Evolutionary conservation across 352 stramenopile species (phyloP).

Genomic region (Chrysophaeum taylorii): DNA sequence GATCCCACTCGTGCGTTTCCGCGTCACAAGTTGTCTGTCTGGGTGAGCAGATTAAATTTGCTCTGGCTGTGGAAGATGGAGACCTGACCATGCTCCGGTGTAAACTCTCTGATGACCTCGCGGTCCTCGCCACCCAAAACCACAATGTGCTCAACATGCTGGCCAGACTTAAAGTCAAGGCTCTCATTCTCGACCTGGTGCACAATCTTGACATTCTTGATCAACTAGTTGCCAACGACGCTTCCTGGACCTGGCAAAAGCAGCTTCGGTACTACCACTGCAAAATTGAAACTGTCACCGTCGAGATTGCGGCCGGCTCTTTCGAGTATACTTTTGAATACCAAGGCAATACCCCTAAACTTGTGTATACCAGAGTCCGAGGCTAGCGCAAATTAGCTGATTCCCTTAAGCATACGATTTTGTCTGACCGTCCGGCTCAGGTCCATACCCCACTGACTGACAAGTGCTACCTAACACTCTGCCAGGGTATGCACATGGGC

Average conservation of each 20-base stretch:
- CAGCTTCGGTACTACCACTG: constrained; percentile 73
- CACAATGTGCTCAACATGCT: constrained; percentile 38
- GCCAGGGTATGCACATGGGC: constrained; percentile 76
- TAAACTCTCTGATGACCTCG: no score
- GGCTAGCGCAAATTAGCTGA: no score
- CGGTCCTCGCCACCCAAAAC: constrained; percentile 27
- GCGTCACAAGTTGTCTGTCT: constrained; percentile 78
- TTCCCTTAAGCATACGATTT: no score
- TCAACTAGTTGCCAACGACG: constrained; percentile 46
- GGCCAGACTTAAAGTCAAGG: constrained; percentile 83
- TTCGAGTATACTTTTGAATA: constrained; percentile 90
- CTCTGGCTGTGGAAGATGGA: no score
- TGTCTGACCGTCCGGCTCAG: no score
- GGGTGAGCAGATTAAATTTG: constrained; percentile 79
- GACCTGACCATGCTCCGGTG: no score
- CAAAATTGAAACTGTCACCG: constrained; percentile 38
- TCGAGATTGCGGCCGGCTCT: constrained; percentile 60
- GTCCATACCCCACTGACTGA: constrained; percentile 85
- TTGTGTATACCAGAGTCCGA: no score
- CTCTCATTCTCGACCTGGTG: constrained; percentile 83
- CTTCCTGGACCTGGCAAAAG: constrained; percentile 77
- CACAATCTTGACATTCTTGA: constrained; percentile 86
- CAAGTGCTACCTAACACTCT: constrained; percentile 85
- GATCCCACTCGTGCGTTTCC: constrained; percentile 22
- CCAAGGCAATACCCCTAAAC: constrained; percentile 77